Evolutionary conservation across 768 basidiomycete genomes (phyloP).

Genomic region (Crucibulum laeve): DNA sequence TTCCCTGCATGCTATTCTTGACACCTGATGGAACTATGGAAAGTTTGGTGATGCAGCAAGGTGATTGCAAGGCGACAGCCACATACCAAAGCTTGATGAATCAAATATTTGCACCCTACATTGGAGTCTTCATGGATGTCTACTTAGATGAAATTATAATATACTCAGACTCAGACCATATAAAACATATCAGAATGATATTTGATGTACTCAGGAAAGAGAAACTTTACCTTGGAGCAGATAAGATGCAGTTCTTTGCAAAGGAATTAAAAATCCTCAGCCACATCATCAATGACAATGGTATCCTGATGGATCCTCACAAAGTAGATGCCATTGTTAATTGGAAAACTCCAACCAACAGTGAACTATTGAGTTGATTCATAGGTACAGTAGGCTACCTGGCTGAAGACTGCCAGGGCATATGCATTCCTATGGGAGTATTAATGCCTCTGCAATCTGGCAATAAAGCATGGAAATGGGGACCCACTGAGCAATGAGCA

Average conservation of each 20-base stretch:
- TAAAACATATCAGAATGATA: constrained; percentile 18
- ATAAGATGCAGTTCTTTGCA: constrained; percentile 22
- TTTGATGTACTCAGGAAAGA: constrained; percentile 19
- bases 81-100: constrained; percentile 39
- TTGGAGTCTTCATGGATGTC: constrained; percentile 14
- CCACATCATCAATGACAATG: constrained; percentile 23
- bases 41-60: constrained; percentile 23
- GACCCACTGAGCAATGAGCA: not conserved
- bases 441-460: not conserved
- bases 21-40: constrained; percentile 35
- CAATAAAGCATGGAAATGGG: not conserved
- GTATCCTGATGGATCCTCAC: constrained; percentile 33
- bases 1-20: constrained; percentile 15
- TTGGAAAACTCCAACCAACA: constrained; percentile 20
- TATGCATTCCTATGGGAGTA: constrained; percentile 23
- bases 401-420: constrained; percentile 14
- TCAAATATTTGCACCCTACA: constrained; percentile 21
- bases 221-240: constrained; percentile 21
- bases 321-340: constrained; percentile 29
- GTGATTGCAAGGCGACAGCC: constrained; percentile 23
- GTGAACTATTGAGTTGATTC: constrained; percentile 24
- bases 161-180: constrained; percentile 33
- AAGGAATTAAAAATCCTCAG: constrained; percentile 25
- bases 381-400: constrained; percentile 30
- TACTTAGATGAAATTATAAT: constrained; percentile 22